A percentile compares a stretch with the other conserved stretches of the same genome.
phyloP scores from a whole-genome alignment of 2,329 filamentous ascomycete species.

The Alternaria brassicicola region DNA sequence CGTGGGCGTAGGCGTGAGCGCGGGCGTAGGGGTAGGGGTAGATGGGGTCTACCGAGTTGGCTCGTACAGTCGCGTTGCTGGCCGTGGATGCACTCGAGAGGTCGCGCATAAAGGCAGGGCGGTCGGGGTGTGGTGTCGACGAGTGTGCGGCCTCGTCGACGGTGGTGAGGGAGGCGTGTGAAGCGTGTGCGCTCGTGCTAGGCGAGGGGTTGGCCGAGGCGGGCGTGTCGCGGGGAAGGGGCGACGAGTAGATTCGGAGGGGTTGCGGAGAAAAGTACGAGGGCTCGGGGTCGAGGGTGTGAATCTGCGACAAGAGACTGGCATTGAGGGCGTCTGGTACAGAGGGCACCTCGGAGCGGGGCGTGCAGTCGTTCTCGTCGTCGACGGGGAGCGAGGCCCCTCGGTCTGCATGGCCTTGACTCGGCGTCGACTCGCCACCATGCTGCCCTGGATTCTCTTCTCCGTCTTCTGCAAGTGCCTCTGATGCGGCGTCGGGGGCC shows the following conservation, averaged over 20 bases:
- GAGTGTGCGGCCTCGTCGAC: constrained; percentile 14
- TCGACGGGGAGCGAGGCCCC: background rate
- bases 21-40: constrained; percentile 19
- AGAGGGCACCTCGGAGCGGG: constrained; percentile 50
- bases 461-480: background rate
- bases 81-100: constrained; percentile 51
- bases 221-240: constrained; percentile 38
- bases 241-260: constrained; percentile 42
- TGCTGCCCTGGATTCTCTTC: background rate
- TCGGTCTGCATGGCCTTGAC: constrained; percentile 6
- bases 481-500: constrained; percentile 17
- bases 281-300: constrained; percentile 36
- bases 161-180: constrained; percentile 31
- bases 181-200: constrained; percentile 35
- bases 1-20: constrained; percentile 19
- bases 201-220: constrained; percentile 42
- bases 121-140: constrained; percentile 31
- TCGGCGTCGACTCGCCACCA: constrained; percentile 14
- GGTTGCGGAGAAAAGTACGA: constrained; percentile 51
- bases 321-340: constrained; percentile 32
- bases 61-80: constrained; percentile 51
- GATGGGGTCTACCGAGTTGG: constrained; percentile 36
- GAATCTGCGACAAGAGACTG: constrained; percentile 25
- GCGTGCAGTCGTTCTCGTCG: constrained; percentile 48
- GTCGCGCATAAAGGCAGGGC: constrained; percentile 51